Conservation (phyloP, 139 green algal species). For the Pseudopediastrum boryanum region DNA sequence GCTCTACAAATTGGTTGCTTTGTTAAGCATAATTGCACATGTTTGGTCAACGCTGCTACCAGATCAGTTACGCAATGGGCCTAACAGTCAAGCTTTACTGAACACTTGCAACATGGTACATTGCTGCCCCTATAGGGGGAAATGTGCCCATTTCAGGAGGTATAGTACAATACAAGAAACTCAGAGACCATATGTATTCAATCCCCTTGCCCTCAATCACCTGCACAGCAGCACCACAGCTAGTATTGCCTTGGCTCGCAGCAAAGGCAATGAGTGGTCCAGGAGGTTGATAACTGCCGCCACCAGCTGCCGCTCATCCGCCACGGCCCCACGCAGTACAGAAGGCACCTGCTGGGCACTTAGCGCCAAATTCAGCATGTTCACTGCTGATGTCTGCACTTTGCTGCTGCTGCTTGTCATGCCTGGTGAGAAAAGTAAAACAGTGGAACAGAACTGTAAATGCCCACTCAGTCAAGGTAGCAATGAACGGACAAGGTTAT, state of each 20-base stretch:
- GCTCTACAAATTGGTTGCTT: no score
- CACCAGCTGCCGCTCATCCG: conserved; percentile 63
- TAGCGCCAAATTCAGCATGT: conserved; percentile 71
- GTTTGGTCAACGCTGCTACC: no score
- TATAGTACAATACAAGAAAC: not conserved
- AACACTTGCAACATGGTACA: no score
- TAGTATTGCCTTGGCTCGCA: conserved; percentile 75
- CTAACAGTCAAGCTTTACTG: no score
- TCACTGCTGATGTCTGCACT: conserved; percentile 73
- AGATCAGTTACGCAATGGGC: no score
- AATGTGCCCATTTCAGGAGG: not conserved
- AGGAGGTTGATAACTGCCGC: conserved; percentile 62
- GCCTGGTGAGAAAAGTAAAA: no score
- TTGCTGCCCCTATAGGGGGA: no score
- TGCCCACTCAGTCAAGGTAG: no score
- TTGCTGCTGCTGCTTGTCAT: conserved; percentile 51
- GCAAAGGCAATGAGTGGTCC: conserved; percentile 63
- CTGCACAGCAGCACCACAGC: conserved; percentile 62
- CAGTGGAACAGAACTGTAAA: no score
- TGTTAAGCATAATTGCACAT: no score
- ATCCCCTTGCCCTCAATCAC: not conserved
- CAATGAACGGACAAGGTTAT: no score
- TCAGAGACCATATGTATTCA: not conserved
- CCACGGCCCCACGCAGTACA: conserved; percentile 9
- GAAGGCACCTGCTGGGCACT: not conserved